These are phyloP conservation scores for Lentinula sp. DNA, from an alignment of 768 basidiomycete genomes.

Conservation along the genomic window DNA sequence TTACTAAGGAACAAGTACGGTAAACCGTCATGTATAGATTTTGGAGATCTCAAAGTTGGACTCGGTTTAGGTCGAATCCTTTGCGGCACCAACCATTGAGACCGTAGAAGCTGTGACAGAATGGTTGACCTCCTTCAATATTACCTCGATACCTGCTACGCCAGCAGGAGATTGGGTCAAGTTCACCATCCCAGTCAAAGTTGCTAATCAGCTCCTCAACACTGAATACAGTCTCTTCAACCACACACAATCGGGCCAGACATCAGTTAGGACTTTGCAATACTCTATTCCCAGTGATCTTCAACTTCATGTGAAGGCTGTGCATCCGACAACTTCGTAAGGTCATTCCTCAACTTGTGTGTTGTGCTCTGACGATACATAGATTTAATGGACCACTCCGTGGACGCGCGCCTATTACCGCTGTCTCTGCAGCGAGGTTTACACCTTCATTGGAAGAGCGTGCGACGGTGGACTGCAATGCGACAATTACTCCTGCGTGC, in stretches of 20 bases:
- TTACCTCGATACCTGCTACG: conserved; percentile 10
- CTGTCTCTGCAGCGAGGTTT: conserved; percentile 3
- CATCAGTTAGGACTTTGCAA: conserved; percentile 24
- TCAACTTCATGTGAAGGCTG: conserved; percentile 19
- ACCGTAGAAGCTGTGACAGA: conserved; percentile 24
- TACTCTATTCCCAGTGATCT: conserved; percentile 30
- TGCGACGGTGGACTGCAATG: not conserved
- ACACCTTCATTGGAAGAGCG: conserved; percentile 11
- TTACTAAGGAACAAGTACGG: conserved; percentile 24
- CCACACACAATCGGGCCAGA: conserved; percentile 20
- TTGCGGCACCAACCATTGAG: conserved; percentile 7
- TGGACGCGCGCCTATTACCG: conserved; percentile 13
- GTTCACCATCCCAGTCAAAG: conserved; percentile 22
- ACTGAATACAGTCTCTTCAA: conserved; percentile 30
- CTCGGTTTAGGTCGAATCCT: conserved; percentile 11
- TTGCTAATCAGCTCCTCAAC: conserved; percentile 27
- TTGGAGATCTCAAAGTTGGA: not conserved
- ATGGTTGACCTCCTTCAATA: conserved; percentile 28
- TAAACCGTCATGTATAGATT: not conserved
- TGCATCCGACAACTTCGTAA: conserved; percentile 29
- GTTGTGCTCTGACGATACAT: not conserved
- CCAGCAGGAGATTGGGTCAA: conserved; percentile 27
- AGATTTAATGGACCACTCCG: not conserved
- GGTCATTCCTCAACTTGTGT: conserved; percentile 7
- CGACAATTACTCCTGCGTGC: conserved; percentile 19